Percentiles rank a stretch among this genome's conserved stretches.
phyloP scores from a whole-genome alignment of 768 basidiomycete genomes.

The Butyriboletus loyo region DNA sequence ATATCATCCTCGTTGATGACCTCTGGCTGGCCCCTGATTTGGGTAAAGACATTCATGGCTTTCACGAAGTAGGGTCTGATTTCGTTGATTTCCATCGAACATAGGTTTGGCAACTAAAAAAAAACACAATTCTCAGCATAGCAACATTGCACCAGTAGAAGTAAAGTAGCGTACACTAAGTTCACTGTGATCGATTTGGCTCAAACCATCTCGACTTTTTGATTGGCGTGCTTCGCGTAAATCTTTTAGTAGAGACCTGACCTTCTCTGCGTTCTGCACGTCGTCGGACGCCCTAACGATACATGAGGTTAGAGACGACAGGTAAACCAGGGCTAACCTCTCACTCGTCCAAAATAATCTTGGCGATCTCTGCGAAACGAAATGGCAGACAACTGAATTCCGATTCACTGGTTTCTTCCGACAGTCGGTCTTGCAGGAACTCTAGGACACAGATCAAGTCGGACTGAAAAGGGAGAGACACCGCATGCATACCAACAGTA shows the following conservation, averaged over 20 bases:
- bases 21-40: constrained; percentile 40
- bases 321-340: constrained; percentile 24
- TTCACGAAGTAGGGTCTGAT: constrained; percentile 85
- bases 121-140: not conserved
- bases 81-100: constrained; percentile 92
- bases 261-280: constrained; percentile 75
- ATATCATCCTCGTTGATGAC: not conserved
- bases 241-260: constrained; percentile 86
- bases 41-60: constrained; percentile 71
- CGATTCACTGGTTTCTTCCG: constrained; percentile 67
- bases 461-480: not conserved
- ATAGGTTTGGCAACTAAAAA: constrained; percentile 73
- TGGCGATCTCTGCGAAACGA: constrained; percentile 86
- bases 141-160: not conserved
- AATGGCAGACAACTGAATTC: constrained; percentile 82
- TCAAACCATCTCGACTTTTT: constrained; percentile 85
- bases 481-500: constrained; percentile 60
- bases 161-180: constrained; percentile 58
- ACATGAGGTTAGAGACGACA: not conserved
- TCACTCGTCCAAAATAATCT: constrained; percentile 90
- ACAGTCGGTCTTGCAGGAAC: constrained; percentile 70
- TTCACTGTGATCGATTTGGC: constrained; percentile 76
- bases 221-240: constrained; percentile 95
- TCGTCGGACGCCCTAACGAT: constrained; percentile 81
- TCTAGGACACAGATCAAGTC: constrained; percentile 44